Evolutionary conservation across 2,329 filamentous ascomycete genomes (phyloP).

Genomic region (Fusarium anthophilum): DNA sequence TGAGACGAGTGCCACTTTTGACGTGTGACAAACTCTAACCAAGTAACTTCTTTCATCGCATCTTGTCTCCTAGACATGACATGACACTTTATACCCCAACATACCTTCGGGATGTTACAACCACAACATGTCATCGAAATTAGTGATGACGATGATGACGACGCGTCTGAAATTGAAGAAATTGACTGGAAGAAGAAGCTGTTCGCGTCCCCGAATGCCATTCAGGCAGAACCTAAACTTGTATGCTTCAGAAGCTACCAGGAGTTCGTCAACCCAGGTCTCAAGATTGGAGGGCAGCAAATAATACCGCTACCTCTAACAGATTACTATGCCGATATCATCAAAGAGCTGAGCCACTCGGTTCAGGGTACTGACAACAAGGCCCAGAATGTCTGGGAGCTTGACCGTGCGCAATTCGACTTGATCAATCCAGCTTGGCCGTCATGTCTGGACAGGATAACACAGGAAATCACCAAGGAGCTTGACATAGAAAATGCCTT

Average conservation of each 20-base stretch:
- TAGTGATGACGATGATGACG: background rate
- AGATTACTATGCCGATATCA: background rate
- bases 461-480: background rate
- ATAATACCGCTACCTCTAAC: constrained; percentile 21
- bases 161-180: background rate
- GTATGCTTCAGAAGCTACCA: constrained; percentile 9
- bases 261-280: constrained; percentile 20
- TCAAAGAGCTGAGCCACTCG: constrained; percentile 6
- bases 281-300: constrained; percentile 3
- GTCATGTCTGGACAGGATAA: background rate
- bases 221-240: constrained; percentile 4
- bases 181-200: constrained; percentile 1
- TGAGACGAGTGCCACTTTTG: background rate
- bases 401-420: constrained; percentile 15
- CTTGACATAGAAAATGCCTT: background rate
- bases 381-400: constrained; percentile 15
- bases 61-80: background rate
- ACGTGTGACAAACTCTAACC: background rate
- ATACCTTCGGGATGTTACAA: background rate
- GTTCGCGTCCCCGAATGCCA: background rate
- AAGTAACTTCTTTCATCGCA: background rate
- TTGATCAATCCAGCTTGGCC: constrained; percentile 21
- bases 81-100: background rate
- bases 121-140: constrained; percentile 2
- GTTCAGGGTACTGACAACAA: background rate